A percentile compares a stretch with the other conserved stretches of the same genome.
Evolutionary conservation across 116 monocot genomes (phyloP).

Genomic region (Cymodocea nodosa): DNA sequence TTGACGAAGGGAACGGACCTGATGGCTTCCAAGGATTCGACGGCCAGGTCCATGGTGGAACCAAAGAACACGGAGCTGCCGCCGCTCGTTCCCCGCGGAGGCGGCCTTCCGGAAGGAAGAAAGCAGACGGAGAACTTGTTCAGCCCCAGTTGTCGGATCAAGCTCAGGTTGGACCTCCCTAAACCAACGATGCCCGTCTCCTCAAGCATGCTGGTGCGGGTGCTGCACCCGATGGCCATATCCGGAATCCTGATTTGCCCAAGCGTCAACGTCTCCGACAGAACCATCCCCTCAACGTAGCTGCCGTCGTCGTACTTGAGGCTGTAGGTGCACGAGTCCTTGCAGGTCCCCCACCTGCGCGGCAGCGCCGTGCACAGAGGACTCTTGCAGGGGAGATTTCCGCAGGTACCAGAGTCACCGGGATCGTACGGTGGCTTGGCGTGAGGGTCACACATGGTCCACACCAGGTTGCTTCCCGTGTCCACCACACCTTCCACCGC

Average conservation of each 20-base stretch:
- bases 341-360: not conserved
- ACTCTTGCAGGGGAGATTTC: not conserved
- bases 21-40: not conserved
- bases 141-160: slow-evolving; percentile 1
- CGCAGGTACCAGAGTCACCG: not conserved
- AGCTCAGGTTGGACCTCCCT: not conserved
- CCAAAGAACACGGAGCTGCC: slow-evolving; percentile 5
- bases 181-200: slow-evolving; percentile 2
- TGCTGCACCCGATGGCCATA: slow-evolving; percentile 2
- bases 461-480: not conserved
- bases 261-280: not conserved
- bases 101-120: too few species aligned
- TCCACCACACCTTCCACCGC: not conserved
- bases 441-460: slow-evolving; percentile 2
- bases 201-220: not conserved
- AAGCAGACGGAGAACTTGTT: slow-evolving; percentile 2
- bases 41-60: not conserved
- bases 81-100: too few species aligned
- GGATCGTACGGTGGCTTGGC: not conserved
- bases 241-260: not conserved
- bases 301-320: slow-evolving; percentile 4
- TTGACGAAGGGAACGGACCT: not conserved
- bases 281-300: not conserved
- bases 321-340: slow-evolving; percentile 2
- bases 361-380: not conserved